Evolutionary conservation across 495 filamentous ascomycete species (phyloP).

Genomic region (Penicillium subrubescens): DNA sequence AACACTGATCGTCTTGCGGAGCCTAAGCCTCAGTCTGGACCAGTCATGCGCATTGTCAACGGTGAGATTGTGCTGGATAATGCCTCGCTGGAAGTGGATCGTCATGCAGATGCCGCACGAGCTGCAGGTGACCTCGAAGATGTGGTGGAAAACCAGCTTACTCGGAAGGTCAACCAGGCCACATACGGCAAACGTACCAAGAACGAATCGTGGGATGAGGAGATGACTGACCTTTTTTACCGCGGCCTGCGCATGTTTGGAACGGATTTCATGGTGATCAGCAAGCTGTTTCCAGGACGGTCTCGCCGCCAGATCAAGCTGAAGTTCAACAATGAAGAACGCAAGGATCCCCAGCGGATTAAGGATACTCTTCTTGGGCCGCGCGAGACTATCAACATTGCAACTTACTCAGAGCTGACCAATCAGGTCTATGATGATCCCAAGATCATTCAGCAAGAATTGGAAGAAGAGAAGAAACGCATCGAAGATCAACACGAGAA

Average conservation of each 20-base stretch:
- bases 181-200: conserved; percentile 73
- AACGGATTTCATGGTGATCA: conserved; percentile 89
- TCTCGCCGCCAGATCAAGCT: conserved; percentile 80
- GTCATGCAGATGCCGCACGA: conserved; percentile 66
- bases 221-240: conserved; percentile 83
- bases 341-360: conserved; percentile 68
- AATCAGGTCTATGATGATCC: conserved; percentile 56
- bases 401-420: conserved; percentile 65
- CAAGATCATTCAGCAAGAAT: conserved; percentile 58
- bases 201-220: conserved; percentile 73
- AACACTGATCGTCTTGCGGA: conserved; percentile 22
- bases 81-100: conserved; percentile 74
- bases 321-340: conserved; percentile 92
- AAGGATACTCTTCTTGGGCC: conserved; percentile 66
- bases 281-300: conserved; percentile 75
- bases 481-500: conserved; percentile 70
- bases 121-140: conserved; percentile 59
- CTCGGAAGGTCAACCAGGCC: conserved; percentile 69
- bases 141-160: conserved; percentile 81
- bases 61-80: conserved; percentile 83
- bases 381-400: conserved; percentile 61
- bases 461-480: conserved; percentile 69
- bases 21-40: conserved; percentile 41
- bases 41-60: conserved; percentile 73
- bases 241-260: conserved; percentile 82